These are phyloP conservation scores for Medicago arabica DNA, from an alignment of 306 rosid species.

Conservation along the genomic window DNA sequence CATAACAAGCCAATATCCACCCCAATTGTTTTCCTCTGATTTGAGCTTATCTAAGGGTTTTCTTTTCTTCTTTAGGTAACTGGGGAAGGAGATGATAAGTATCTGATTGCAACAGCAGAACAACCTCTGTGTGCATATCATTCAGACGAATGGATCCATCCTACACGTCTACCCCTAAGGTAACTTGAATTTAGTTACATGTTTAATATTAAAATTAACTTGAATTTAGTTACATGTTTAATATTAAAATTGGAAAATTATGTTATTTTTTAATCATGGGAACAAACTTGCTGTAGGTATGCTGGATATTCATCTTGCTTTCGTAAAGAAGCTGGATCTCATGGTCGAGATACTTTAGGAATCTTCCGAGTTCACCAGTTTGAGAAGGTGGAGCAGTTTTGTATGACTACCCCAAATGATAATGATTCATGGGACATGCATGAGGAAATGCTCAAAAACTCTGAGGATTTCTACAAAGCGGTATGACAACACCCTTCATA, in stretches of 20 bases:
- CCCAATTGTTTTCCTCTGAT: conserved; percentile 14
- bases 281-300: conserved; percentile 56
- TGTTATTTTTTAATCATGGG: conserved; percentile 24
- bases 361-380: conserved; percentile 96
- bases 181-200: conserved; percentile 33
- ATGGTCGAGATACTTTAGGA: conserved; percentile 96
- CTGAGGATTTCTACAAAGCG: conserved; percentile 82
- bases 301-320: conserved; percentile 99
- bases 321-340: conserved; percentile 98
- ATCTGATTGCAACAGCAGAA: conserved; percentile 96
- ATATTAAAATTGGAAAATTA: conserved; percentile 5
- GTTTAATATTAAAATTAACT: too few species aligned
- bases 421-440: conserved; percentile 95
- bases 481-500: conserved; percentile 43
- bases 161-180: conserved; percentile 89
- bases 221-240: background rate
- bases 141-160: conserved; percentile 95
- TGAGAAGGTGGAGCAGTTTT: conserved; percentile 96
- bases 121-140: conserved; percentile 95
- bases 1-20: background rate
- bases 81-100: conserved; percentile 99
- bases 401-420: conserved; percentile 80
- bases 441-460: conserved; percentile 92
- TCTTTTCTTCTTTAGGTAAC: conserved; percentile 62
- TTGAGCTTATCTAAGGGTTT: conserved; percentile 27